These are phyloP conservation scores for Alternaria brassicicola DNA, from an alignment of 2,329 filamentous ascomycete genomes.

Conservation along the genomic window DNA sequence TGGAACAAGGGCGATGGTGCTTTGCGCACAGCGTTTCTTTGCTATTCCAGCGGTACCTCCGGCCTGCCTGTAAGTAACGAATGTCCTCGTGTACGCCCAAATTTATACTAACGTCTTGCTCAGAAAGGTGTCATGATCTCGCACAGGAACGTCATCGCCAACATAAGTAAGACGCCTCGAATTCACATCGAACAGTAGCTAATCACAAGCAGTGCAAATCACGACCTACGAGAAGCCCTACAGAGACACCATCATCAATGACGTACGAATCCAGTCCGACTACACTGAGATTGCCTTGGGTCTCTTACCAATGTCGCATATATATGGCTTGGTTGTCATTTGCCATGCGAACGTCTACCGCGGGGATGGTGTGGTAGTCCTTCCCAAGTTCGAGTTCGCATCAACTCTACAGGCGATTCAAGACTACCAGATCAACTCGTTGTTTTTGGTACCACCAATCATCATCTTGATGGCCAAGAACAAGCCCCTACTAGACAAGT, in stretches of 20 bases:
- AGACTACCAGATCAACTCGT: slow-evolving; percentile 68
- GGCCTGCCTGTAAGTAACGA: slow-evolving; percentile 67
- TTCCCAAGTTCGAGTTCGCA: slow-evolving; percentile 78
- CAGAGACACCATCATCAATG: slow-evolving; percentile 50
- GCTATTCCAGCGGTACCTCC: slow-evolving; percentile 81
- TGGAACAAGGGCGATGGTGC: slow-evolving; percentile 70
- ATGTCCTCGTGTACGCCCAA: neutral
- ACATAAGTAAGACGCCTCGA: slow-evolving; percentile 53
- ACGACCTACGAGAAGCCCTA: slow-evolving; percentile 55
- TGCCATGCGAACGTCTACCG: slow-evolving; percentile 69
- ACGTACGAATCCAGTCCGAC: slow-evolving; percentile 46
- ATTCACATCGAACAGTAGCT: neutral
- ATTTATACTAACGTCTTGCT: slow-evolving; percentile 9
- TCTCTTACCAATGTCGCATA: slow-evolving; percentile 80
- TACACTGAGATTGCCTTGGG: slow-evolving; percentile 65
- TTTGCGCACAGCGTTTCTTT: slow-evolving; percentile 74
- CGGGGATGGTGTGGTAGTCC: slow-evolving; percentile 74
- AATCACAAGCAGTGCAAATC: slow-evolving; percentile 60
- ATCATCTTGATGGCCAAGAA: slow-evolving; percentile 77
- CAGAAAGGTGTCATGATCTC: slow-evolving; percentile 86
- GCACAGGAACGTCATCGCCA: slow-evolving; percentile 79
- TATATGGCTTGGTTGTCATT: slow-evolving; percentile 77
- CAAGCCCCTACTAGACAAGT: slow-evolving; percentile 65
- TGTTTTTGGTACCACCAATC: slow-evolving; percentile 79
- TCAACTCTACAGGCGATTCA: slow-evolving; percentile 69